Base-by-base conservation (phyloP, 306 rosid species). In the Vachellia pachyceras region DNA sequence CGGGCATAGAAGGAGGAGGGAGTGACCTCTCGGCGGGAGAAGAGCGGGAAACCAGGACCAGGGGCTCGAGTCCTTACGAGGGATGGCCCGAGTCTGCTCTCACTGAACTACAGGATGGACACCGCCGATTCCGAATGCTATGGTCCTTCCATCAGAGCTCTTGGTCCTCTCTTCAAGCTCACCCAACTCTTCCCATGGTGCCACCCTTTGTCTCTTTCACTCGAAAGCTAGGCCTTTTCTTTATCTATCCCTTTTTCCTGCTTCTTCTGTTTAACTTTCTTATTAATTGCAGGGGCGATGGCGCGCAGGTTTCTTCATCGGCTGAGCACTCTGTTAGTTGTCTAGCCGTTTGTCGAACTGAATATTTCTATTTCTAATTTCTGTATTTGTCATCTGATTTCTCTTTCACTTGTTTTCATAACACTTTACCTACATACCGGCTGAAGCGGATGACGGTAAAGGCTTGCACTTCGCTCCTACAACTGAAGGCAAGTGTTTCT, bases 161-260 rank as follows among this genome's bases (percentile, higher is more conserved):
- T 91, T 25, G 94, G 96, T 40, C 84, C 94, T 76, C 90, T 88
- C 79, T 91, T 95, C 82, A 91, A 86, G 79, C 86, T 90, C 87
- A 88, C 97, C 37, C 77, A 93, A 88, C 88, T 92, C 88, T 91
- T 81, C 54, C 89, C 93, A 46, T 86, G 93, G 98, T 91, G 49
- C 40, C 44, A 45, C 67, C 77, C 68, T 72, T 60, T 12, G n/a
- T n/a, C n/a, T 52, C 65, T 66, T 70, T 64, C 50, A 22, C 54
- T 9, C 60, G 22, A 8, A 20, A 44, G 13, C 17, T 77, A 36
- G 69, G 52, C 54, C 45, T 73, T 18, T 23, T 33, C 25, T 35
- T 76, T 75, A 61, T 42, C 60, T 58, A 4, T 1, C 23, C 37
- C 3, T 18, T 41, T 68, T 46, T 23, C 54, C 41, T 63, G 74